These are phyloP conservation scores for Millerozyma miso DNA, from an alignment of 805 yeast genomes.

Conservation along the genomic window DNA sequence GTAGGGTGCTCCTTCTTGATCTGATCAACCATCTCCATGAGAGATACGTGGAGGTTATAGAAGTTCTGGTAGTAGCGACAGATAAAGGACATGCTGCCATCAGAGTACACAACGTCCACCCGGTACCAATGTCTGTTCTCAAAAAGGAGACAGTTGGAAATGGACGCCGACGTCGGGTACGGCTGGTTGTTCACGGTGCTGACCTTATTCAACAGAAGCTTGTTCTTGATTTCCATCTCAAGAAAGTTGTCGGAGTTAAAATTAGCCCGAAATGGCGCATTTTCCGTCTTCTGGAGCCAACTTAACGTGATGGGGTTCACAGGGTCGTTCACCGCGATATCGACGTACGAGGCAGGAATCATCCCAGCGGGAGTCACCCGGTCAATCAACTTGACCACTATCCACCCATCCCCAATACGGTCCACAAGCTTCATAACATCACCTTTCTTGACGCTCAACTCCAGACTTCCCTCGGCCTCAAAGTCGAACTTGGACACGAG, in stretches of 20 bases:
- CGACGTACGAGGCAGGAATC: constrained; percentile 48
- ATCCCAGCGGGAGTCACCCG: constrained; percentile 44
- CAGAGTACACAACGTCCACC: constrained; percentile 19
- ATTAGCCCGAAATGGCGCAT: constrained; percentile 3
- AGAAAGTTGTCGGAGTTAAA: constrained; percentile 20
- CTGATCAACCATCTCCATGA: constrained; percentile 10
- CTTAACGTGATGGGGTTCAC: constrained; percentile 32
- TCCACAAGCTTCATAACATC: constrained; percentile 50
- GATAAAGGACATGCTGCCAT: constrained; percentile 17
- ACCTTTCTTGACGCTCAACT: constrained; percentile 44
- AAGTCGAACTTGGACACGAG: constrained; percentile 46
- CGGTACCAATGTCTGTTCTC: constrained; percentile 30
- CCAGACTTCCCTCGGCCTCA: constrained; percentile 39
- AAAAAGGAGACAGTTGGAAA: constrained; percentile 25
- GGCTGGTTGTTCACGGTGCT: constrained; percentile 27
- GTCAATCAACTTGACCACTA: constrained; percentile 52
- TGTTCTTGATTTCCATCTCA: constrained; percentile 23
- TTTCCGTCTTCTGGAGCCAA: constrained; percentile 26
- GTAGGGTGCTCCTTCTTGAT: not conserved
- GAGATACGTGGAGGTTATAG: constrained; percentile 25
- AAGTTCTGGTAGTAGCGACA: constrained; percentile 36
- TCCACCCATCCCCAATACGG: constrained; percentile 50
- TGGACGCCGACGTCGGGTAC: constrained; percentile 27
- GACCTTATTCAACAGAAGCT: constrained; percentile 13
- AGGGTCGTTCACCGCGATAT: constrained; percentile 41